These are phyloP conservation scores for Mucuna pruriens DNA, from an alignment of 306 rosid genomes.

Conservation along the genomic window DNA sequence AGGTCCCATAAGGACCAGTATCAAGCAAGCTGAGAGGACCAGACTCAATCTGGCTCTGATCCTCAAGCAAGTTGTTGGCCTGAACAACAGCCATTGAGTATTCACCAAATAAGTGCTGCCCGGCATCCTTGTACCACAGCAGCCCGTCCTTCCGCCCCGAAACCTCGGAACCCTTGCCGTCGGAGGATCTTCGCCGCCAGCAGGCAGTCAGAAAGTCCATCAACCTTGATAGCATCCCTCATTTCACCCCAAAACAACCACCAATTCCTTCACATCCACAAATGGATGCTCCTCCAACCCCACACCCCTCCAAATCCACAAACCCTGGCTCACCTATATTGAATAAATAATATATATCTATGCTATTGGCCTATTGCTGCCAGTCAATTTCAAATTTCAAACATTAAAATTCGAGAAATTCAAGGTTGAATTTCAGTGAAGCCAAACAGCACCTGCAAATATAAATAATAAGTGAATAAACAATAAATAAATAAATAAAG, in stretches of 20 bases:
- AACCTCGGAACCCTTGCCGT: slow-evolving; percentile 59
- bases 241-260: slow-evolving; percentile 78
- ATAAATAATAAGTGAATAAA: neutral
- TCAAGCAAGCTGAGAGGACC: slow-evolving; percentile 79
- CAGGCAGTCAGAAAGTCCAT: slow-evolving; percentile 87
- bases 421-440: slow-evolving; percentile 28
- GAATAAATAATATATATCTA: neutral
- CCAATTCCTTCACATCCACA: slow-evolving; percentile 71
- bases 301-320: slow-evolving; percentile 23
- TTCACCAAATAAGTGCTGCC: slow-evolving; percentile 88
- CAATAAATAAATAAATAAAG: neutral
- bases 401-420: slow-evolving; percentile 8
- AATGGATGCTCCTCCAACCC: slow-evolving; percentile 58
- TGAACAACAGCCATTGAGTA: slow-evolving; percentile 95
- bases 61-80: slow-evolving; percentile 97
- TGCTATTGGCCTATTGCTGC: neutral
- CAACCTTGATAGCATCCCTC: slow-evolving; percentile 97
- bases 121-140: slow-evolving; percentile 90
- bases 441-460: slow-evolving; percentile 28
- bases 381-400: slow-evolving; percentile 15
- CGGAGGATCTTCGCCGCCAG: slow-evolving; percentile 70
- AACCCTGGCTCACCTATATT: slow-evolving; percentile 12
- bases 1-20: slow-evolving; percentile 81
- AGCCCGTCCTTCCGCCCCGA: slow-evolving; percentile 81
- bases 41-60: slow-evolving; percentile 94